phyloP scores from a whole-genome alignment of 768 basidiomycete species.

The Suillus fuscotomentosus region DNA sequence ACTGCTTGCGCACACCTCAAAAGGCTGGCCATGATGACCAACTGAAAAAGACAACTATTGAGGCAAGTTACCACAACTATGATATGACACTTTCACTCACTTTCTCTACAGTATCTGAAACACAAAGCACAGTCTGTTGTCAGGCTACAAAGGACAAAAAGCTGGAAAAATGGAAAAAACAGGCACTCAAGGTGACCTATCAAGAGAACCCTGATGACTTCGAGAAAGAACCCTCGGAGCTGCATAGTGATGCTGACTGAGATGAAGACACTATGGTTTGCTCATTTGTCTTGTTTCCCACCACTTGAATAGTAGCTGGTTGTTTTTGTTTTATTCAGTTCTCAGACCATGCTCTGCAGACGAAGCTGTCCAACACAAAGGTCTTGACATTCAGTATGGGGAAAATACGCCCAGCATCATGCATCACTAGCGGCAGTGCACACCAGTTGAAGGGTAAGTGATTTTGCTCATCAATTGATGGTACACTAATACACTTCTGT shows the following conservation, averaged over 20 bases:
- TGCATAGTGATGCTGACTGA: neutral
- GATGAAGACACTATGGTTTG: neutral
- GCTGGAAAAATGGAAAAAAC: neutral
- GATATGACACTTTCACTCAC: neutral
- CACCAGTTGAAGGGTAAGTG: neutral
- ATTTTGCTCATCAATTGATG: neutral
- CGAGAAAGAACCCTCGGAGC: neutral
- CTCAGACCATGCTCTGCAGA: neutral
- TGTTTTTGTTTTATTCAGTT: neutral
- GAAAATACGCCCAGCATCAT: neutral
- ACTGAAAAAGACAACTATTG: neutral
- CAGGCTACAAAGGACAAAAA: neutral
- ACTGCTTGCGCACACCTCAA: neutral
- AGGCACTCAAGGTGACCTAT: neutral
- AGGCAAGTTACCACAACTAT: neutral
- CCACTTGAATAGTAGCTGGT: neutral
- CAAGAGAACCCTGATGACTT: neutral
- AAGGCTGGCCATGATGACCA: neutral
- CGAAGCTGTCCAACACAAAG: neutral
- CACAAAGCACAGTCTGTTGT: neutral
- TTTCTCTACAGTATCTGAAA: neutral
- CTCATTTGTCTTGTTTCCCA: neutral
- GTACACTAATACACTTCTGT: neutral
- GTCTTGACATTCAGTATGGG: neutral
- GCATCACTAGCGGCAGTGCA: neutral